A percentile compares a stretch with the other conserved stretches of the same genome.
These are phyloP conservation scores for Cinnamomum chago DNA, from an alignment of 164 flowering plant species.

Conservation along the genomic window DNA sequence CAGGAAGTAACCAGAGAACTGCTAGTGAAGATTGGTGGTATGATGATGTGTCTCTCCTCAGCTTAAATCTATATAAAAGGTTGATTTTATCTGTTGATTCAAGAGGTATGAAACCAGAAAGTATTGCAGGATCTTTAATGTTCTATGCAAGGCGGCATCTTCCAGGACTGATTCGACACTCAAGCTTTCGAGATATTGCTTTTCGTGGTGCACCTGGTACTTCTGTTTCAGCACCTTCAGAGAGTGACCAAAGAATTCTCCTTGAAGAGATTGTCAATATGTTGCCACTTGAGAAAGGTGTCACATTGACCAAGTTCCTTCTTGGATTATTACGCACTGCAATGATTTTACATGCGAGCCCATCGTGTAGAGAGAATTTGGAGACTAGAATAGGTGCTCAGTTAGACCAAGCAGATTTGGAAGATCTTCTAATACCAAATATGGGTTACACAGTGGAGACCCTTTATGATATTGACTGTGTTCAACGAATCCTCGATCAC, in stretches of 20 bases:
- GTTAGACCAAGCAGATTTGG: slow-evolving; percentile 59
- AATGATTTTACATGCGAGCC: slow-evolving; percentile 47
- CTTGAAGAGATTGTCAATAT: slow-evolving; percentile 63
- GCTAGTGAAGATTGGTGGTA: slow-evolving; percentile 62
- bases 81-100: slow-evolving; percentile 45
- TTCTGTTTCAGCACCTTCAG: slow-evolving; percentile 27
- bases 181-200: slow-evolving; percentile 27
- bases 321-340: slow-evolving; percentile 55
- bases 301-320: slow-evolving; percentile 44
- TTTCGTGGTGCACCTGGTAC: slow-evolving; percentile 17
- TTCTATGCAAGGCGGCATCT: slow-evolving; percentile 49
- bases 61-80: slow-evolving; percentile 45
- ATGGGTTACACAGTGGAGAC: slow-evolving; percentile 59
- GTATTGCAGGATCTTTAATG: slow-evolving; percentile 46
- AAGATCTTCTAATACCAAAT: slow-evolving; percentile 68
- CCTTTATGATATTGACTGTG: slow-evolving; percentile 65
- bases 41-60: slow-evolving; percentile 55
- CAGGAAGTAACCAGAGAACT: slow-evolving; percentile 25
- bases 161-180: slow-evolving; percentile 44
- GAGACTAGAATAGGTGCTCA: slow-evolving; percentile 63
- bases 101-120: slow-evolving; percentile 51
- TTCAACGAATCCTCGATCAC: slow-evolving; percentile 68
- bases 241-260: slow-evolving; percentile 49
- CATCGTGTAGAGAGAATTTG: slow-evolving; percentile 48
- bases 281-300: slow-evolving; percentile 58